phyloP scores from a whole-genome alignment of 345 rosid species.

The Corchorus olitorius region DNA sequence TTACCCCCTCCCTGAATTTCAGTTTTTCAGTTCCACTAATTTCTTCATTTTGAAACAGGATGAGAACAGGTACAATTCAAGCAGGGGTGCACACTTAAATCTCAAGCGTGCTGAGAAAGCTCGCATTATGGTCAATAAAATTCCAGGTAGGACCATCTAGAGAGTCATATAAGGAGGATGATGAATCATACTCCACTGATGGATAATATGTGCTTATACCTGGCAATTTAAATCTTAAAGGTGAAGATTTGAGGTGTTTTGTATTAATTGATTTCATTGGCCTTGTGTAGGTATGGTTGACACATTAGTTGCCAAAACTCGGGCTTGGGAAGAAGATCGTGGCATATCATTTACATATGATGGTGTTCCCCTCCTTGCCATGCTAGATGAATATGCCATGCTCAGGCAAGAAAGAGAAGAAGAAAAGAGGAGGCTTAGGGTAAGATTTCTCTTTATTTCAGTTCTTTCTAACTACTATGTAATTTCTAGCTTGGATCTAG shows the following conservation, averaged over 20 bases:
- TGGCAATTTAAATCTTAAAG: not conserved
- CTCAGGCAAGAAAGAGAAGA: constrained; percentile 95
- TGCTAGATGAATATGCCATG: constrained; percentile 94
- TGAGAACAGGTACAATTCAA: constrained; percentile 92
- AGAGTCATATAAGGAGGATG: not conserved
- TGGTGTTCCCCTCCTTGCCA: constrained; percentile 91
- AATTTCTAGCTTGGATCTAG: not conserved
- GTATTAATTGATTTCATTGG: constrained; percentile 6
- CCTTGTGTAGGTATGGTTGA: constrained; percentile 70
- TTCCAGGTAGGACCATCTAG: constrained; percentile 66
- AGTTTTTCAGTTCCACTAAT: constrained; percentile 4
- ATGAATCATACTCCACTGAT: not conserved
- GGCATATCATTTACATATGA: constrained; percentile 69
- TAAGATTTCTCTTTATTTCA: constrained; percentile 29
- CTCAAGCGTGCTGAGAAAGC: constrained; percentile 99
- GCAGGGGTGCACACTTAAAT: constrained; percentile 97
- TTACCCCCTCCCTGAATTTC: not conserved
- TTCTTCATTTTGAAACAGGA: constrained; percentile 58
- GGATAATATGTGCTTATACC: not conserved
- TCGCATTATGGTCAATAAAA: constrained; percentile 87
- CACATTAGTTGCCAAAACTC: constrained; percentile 79
- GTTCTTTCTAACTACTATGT: not conserved
- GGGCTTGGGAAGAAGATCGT: constrained; percentile 85
- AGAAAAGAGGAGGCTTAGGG: constrained; percentile 82
- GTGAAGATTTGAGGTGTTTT: not conserved